These are phyloP conservation scores for Talaromyces sp. DNA, from an alignment of 2,329 filamentous ascomycete species.

Conservation along the genomic window DNA sequence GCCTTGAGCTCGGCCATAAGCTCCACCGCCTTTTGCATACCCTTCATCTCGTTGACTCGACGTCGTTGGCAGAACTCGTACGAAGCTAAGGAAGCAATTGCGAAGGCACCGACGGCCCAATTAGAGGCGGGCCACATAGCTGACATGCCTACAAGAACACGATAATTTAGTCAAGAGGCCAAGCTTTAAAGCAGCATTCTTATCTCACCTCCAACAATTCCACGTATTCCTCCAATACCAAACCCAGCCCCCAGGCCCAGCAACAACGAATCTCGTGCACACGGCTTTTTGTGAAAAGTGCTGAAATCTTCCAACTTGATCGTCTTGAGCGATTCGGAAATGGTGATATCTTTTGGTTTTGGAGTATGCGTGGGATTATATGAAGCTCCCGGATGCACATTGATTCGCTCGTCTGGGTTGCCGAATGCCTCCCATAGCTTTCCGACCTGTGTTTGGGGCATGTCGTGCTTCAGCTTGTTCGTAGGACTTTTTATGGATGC, in stretches of 20 bases:
- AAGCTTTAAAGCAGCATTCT: conserved; percentile 13
- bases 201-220: conserved; percentile 70
- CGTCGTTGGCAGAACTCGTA: conserved; percentile 83
- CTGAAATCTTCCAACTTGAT: conserved; percentile 54
- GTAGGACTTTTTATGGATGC: conserved; percentile 20
- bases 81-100: conserved; percentile 65
- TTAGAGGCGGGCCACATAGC: conserved; percentile 69
- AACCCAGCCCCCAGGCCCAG: conserved; percentile 80
- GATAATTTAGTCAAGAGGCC: neutral
- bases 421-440: conserved; percentile 51
- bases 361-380: conserved; percentile 60
- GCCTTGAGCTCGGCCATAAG: conserved; percentile 72
- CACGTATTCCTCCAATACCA: conserved; percentile 69
- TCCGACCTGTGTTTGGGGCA: conserved; percentile 46
- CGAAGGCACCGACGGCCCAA: conserved; percentile 80
- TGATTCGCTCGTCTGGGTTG: conserved; percentile 51
- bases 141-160: conserved; percentile 42
- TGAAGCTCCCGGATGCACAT: conserved; percentile 56
- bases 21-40: conserved; percentile 83
- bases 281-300: conserved; percentile 75
- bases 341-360: conserved; percentile 41
- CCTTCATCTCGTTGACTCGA: conserved; percentile 70
- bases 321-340: conserved; percentile 43
- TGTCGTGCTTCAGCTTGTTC: conserved; percentile 42
- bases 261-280: conserved; percentile 77